Percentiles rank a stretch among this genome's conserved stretches.
Conservation (phyloP, 2,329 filamentous ascomycete genomes). For the Lomentospora prolificans region DNA sequence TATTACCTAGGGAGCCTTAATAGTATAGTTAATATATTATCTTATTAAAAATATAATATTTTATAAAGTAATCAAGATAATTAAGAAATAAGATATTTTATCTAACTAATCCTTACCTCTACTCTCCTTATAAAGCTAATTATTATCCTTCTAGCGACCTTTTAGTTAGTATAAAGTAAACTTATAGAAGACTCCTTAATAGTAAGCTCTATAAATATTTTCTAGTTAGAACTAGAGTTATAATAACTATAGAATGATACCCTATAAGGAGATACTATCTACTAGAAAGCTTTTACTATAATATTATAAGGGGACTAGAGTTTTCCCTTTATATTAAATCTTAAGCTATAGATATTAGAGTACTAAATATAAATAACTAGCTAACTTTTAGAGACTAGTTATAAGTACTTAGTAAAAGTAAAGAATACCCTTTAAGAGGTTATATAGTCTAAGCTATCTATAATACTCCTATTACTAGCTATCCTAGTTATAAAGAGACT, state of each 20-base stretch:
- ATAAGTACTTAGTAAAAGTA: too few relatives aligned
- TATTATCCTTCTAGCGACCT: background rate
- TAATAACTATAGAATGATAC: background rate
- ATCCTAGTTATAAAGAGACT: too few relatives aligned
- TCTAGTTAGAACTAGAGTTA: too few relatives aligned
- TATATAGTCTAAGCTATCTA: too few relatives aligned
- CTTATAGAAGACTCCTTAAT: background rate
- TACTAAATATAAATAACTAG: too few relatives aligned
- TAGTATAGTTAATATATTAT: background rate
- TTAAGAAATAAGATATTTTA: background rate
- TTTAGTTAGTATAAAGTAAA: background rate
- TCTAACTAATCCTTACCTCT: background rate
- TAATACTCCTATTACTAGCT: too few relatives aligned
- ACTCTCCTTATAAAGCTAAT: background rate
- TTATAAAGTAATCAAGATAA: constrained; percentile 1
- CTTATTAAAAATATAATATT: background rate
- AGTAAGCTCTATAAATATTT: background rate
- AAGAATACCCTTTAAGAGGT: too few relatives aligned
- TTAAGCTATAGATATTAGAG: background rate
- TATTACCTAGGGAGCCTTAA: background rate
- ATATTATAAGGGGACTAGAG: background rate
- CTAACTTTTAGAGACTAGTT: too few relatives aligned
- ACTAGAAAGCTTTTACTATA: background rate
- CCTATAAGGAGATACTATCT: background rate
- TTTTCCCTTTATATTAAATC: background rate